These are phyloP conservation scores for Colletotrichum liaoningense DNA, from an alignment of 2,329 filamentous ascomycete species.

Conservation along the genomic window DNA sequence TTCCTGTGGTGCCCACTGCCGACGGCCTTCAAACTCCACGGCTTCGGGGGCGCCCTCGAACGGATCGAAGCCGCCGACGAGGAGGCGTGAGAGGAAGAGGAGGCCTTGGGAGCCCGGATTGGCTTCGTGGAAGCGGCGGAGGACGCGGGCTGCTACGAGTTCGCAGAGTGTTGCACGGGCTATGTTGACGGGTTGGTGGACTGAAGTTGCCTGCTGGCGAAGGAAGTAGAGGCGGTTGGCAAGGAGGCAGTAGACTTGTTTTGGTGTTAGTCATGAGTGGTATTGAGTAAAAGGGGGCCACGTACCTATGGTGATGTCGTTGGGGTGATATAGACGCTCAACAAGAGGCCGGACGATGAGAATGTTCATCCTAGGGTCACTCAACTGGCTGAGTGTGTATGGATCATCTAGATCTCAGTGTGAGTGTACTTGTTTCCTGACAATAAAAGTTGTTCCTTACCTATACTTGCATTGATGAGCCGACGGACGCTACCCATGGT, in stretches of 20 bases:
- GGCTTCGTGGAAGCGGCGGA: constrained; percentile 77
- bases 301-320: constrained; percentile 72
- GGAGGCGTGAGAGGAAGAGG: constrained; percentile 73
- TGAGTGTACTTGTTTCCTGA: background rate
- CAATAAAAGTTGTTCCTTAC: background rate
- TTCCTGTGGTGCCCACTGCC: constrained; percentile 52
- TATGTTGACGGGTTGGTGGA: constrained; percentile 76
- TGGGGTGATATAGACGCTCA: constrained; percentile 72
- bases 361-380: constrained; percentile 75
- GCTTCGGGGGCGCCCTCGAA: constrained; percentile 75
- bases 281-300: background rate
- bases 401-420: constrained; percentile 48
- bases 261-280: constrained; percentile 3
- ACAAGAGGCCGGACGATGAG: constrained; percentile 76
- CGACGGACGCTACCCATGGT: constrained; percentile 19
- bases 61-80: constrained; percentile 78
- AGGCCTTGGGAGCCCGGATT: constrained; percentile 72
- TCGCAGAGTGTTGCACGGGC: constrained; percentile 78
- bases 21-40: constrained; percentile 52
- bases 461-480: constrained; percentile 32
- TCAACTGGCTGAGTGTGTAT: constrained; percentile 69
- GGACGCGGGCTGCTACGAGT: constrained; percentile 73
- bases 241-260: constrained; percentile 74
- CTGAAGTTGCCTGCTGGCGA: constrained; percentile 72
- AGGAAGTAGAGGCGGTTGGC: constrained; percentile 79